Conservation (phyloP, 2,329 filamentous ascomycete species). For the Colletotrichum destructivum region DNA sequence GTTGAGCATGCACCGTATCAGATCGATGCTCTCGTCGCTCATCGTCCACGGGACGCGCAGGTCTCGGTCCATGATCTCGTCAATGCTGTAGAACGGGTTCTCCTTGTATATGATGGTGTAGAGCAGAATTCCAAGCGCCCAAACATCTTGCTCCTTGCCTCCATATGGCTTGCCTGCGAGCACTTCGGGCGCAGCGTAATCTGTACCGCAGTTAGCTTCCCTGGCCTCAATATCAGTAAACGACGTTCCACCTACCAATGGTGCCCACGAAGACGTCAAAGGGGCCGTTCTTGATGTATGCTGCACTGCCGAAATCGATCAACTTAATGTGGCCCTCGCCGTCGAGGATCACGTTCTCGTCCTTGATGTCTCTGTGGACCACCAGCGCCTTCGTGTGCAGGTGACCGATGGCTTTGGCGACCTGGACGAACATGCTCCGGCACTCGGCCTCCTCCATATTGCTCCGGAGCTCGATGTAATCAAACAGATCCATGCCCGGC, state of each 20-base stretch:
- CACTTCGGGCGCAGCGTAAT: constrained; percentile 99
- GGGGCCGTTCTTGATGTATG: constrained; percentile 97
- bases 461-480: constrained; percentile 96
- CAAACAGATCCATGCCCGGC: constrained; percentile 98
- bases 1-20: constrained; percentile 93
- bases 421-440: constrained; percentile 94
- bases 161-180: constrained; percentile 92
- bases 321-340: constrained; percentile 96
- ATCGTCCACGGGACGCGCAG: constrained; percentile 90
- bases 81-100: constrained; percentile 98
- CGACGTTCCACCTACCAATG: constrained; percentile 78
- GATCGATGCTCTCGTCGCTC: constrained; percentile 92
- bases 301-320: constrained; percentile 97
- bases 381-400: constrained; percentile 91
- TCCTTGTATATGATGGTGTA: constrained; percentile 99
- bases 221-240: not conserved
- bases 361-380: constrained; percentile 98
- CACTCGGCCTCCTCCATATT: constrained; percentile 98
- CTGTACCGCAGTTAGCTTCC: constrained; percentile 61
- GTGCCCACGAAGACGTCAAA: constrained; percentile 99
- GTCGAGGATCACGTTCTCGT: constrained; percentile 97
- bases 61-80: constrained; percentile 99
- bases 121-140: constrained; percentile 95
- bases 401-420: constrained; percentile 90
- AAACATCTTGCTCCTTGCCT: constrained; percentile 98